A percentile compares a stretch with the other conserved stretches of the same genome.
phyloP scores from a whole-genome alignment of 2,329 filamentous ascomycete genomes.

The Ophiocordyceps camponoti-leonardi region DNA sequence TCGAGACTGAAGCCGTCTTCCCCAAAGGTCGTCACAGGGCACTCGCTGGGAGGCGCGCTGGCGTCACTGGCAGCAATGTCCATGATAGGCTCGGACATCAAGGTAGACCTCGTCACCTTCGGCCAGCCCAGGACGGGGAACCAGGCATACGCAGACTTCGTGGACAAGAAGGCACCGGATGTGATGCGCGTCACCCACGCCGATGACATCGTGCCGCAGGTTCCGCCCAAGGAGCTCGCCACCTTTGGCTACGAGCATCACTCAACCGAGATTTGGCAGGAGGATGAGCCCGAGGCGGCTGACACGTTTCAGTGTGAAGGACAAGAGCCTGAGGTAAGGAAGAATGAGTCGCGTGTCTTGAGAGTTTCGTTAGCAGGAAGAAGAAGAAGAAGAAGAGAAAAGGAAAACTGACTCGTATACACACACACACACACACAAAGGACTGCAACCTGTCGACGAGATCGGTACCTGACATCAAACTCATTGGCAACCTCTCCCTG shows the following conservation, averaged over 20 bases:
- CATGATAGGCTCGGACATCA: constrained; percentile 25
- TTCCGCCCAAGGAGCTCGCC: constrained; percentile 29
- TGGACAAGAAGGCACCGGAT: constrained; percentile 22
- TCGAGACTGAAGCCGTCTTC: too few species aligned
- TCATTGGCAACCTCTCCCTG: not conserved
- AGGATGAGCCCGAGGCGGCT: not conserved
- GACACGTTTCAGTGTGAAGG: not conserved
- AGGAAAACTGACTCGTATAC: not conserved
- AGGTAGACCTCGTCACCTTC: constrained; percentile 39
- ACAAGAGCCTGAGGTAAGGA: not conserved
- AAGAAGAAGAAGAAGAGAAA: not conserved
- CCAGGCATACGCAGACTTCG: constrained; percentile 25
- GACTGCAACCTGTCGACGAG: not conserved
- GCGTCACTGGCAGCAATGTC: constrained; percentile 36
- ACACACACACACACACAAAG: too few species aligned
- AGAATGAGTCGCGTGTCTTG: not conserved
- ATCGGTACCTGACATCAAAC: not conserved
- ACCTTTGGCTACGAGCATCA: constrained; percentile 40
- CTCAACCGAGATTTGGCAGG: constrained; percentile 41
- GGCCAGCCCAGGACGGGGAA: constrained; percentile 45
- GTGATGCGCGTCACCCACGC: constrained; percentile 44
- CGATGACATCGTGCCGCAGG: constrained; percentile 43
- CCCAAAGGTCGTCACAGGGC: constrained; percentile 27
- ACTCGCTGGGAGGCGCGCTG: constrained; percentile 44
- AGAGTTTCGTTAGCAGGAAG: too few species aligned